Base-by-base conservation (phyloP, 495 filamentous ascomycete species). In the Pseudotulostoma volvatum region DNA sequence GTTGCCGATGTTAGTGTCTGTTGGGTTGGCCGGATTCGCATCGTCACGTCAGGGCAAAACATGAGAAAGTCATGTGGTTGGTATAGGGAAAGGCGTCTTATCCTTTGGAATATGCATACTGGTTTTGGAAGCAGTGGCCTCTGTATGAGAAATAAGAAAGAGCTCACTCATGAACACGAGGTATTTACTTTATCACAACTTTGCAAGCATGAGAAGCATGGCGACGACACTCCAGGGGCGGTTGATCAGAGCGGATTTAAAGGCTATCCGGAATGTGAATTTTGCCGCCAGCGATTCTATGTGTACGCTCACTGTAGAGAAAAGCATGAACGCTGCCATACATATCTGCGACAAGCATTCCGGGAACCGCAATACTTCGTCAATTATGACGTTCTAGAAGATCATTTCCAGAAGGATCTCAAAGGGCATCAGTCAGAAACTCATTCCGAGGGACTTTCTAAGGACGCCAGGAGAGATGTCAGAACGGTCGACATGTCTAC, bases 151-250 rank as follows among this genome's bases (percentile, higher is more conserved):
- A 82, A 94, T 59, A 96, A 99, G 63, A 94, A 94, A 45, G 86
- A 94, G 30, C 96, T 99, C 45, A 94, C 90, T 0, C 92, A 96
- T 55, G 90, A 99, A 58, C 90, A 99, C 51, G 83, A 83, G 15
- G 67, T 99, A n/a, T 95, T 94, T 50, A 81, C 81, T 3, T 60
- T 66, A n/a, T 69, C 75, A 36, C 81, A 87, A 46, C 60, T 96
- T 30, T 73, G 76, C 36, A 83, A 76, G 45, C 90, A 99, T 51
- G 87, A 96, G 69, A 79, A 73, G 44, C 73, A 79, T 41, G 92
- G 92, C 31, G 92, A 99, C 48, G 82, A 95, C 49, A 77, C 79
- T 34, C 90, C 90, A 18, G 90, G 92, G 34, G 79, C 85, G 0
- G 64, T 79, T 9, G 84, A 94, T 48, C 90, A 97, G 57, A 95